These are phyloP conservation scores for Penicillium hesseltinei DNA, from an alignment of 2,329 filamentous ascomycete species.

Conservation along the genomic window DNA sequence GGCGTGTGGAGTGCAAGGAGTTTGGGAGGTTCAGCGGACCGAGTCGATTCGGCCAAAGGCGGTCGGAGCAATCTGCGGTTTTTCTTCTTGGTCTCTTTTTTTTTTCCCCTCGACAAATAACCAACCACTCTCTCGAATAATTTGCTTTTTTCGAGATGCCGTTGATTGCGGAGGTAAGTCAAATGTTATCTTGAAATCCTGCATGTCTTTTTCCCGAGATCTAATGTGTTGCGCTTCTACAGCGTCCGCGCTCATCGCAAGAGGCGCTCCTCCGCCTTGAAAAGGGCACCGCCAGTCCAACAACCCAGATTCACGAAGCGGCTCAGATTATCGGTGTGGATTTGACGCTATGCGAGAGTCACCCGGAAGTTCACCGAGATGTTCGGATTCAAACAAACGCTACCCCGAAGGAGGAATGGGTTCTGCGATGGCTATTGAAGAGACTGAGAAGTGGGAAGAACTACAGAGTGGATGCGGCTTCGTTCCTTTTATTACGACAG, in stretches of 20 bases:
- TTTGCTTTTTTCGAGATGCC: slow-evolving; percentile 33
- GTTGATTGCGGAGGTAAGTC: slow-evolving; percentile 38
- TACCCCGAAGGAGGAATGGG: slow-evolving; percentile 61
- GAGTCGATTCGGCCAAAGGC: slow-evolving; percentile 36
- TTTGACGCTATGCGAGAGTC: slow-evolving; percentile 33
- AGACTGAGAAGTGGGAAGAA: slow-evolving; percentile 51
- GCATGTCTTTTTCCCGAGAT: not conserved
- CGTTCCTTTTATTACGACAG: slow-evolving; percentile 60
- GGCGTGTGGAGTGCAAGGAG: slow-evolving; percentile 25
- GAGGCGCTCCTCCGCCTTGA: slow-evolving; percentile 47
- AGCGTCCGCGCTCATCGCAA: slow-evolving; percentile 43
- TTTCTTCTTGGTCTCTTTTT: slow-evolving; percentile 25
- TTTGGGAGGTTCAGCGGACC: slow-evolving; percentile 17
- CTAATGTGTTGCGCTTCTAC: slow-evolving; percentile 18
- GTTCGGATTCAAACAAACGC: slow-evolving; percentile 24
- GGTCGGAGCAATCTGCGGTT: slow-evolving; percentile 40
- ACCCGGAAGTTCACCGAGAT: slow-evolving; percentile 30
- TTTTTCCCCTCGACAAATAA: slow-evolving; percentile 6
- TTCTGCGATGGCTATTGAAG: slow-evolving; percentile 64
- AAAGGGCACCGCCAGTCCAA: slow-evolving; percentile 41
- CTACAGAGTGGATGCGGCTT: slow-evolving; percentile 44
- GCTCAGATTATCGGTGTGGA: slow-evolving; percentile 45
- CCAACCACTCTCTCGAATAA: slow-evolving; percentile 13
- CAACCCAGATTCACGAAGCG: slow-evolving; percentile 43
- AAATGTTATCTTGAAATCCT: not conserved